Percentiles rank a stretch among this genome's conserved stretches.
These are phyloP conservation scores for Eimeria maxima DNA, from an alignment of 169 alveolate genomes.

Conservation along the genomic window DNA sequence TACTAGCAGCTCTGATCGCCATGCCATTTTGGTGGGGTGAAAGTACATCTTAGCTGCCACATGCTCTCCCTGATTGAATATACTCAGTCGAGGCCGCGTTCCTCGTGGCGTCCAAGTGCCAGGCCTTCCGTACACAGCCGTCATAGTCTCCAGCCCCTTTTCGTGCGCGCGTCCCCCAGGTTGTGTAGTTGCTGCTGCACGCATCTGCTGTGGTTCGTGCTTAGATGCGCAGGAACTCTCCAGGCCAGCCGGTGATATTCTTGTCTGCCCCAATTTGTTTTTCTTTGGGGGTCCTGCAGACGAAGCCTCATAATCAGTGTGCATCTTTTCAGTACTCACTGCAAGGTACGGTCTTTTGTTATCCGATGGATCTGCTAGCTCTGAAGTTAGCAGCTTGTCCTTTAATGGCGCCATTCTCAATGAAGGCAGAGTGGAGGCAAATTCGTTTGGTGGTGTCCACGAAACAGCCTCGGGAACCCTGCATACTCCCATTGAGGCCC, in stretches of 20 bases:
- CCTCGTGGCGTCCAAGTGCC: neutral
- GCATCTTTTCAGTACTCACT: neutral
- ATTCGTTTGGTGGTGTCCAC: neutral
- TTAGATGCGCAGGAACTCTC: neutral
- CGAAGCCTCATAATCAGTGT: neutral
- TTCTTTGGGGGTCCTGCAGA: neutral
- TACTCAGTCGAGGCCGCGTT: slow-evolving; percentile 2
- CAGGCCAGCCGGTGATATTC: neutral
- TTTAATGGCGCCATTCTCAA: neutral
- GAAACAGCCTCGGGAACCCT: neutral
- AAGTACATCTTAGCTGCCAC: slow-evolving; percentile 62
- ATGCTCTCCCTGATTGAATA: neutral
- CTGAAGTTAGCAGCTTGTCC: neutral
- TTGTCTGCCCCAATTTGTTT: neutral
- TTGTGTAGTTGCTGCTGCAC: neutral
- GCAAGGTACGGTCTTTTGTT: neutral
- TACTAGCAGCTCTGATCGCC: slow-evolving; percentile 78
- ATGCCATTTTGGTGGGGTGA: slow-evolving; percentile 63
- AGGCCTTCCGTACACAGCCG: neutral
- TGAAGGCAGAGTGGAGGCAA: neutral
- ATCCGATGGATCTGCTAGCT: neutral
- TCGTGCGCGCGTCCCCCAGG: neutral
- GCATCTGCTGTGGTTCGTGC: neutral
- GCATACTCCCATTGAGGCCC: neutral
- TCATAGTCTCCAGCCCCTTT: neutral